Evolutionary conservation across 192 early-diverging fungal genomes (phyloP).

Genomic region (Backusella sp.): DNA sequence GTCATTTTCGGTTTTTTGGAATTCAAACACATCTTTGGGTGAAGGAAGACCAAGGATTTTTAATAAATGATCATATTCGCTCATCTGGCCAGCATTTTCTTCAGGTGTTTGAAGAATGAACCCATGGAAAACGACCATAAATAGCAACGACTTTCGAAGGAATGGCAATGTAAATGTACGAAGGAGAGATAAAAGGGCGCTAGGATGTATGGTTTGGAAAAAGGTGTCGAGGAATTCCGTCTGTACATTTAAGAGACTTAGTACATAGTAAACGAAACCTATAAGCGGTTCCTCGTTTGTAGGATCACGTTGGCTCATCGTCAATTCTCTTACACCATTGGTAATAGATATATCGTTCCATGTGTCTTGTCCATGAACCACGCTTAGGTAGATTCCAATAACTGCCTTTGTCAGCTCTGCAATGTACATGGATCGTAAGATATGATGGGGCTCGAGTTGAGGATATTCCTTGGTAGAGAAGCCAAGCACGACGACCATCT

Average conservation of each 20-base stretch:
- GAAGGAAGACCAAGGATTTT: conserved; percentile 69
- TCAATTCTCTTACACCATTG: not conserved
- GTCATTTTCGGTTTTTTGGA: not conserved
- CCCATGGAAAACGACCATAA: conserved; percentile 65
- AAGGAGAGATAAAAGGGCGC: conserved; percentile 11
- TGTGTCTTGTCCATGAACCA: not conserved
- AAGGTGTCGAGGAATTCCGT: not conserved
- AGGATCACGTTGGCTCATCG: not conserved
- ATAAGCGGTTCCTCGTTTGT: not conserved
- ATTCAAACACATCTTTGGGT: conserved; percentile 56
- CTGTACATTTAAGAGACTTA: conserved; percentile 15
- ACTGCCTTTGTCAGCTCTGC: conserved; percentile 71
- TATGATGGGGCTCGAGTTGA: conserved; percentile 57
- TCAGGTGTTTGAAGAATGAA: conserved; percentile 47
- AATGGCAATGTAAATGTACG: conserved; percentile 70
- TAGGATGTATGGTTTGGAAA: conserved; percentile 12
- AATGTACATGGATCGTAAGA: conserved; percentile 63
- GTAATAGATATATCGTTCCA: not conserved
- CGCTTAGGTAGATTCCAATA: conserved; percentile 46
- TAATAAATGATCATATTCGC: conserved; percentile 70
- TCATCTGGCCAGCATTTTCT: conserved; percentile 32
- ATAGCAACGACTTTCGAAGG: conserved; percentile 63
- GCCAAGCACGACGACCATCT: conserved; percentile 59
- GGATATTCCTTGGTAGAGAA: conserved; percentile 36
- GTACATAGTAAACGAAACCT: conserved; percentile 10